phyloP scores from a whole-genome alignment of 331 rosid genomes.

The Ulmus americana region DNA sequence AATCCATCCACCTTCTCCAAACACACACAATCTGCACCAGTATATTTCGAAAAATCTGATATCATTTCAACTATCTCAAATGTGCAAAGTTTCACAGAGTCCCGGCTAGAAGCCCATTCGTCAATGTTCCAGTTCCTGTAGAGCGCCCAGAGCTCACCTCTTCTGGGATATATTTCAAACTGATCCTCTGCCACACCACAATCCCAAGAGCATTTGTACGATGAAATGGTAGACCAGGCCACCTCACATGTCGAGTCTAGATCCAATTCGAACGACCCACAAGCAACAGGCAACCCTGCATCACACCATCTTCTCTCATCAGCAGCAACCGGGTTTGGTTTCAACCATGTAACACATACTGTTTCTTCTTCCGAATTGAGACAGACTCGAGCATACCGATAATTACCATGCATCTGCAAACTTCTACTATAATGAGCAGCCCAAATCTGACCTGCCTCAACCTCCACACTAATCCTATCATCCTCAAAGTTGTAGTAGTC shows the following conservation, averaged over 20 bases:
- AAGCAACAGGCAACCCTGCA: slow-evolving; percentile 30
- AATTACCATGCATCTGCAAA: not conserved
- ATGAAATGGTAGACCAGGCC: not conserved
- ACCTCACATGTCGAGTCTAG: slow-evolving; percentile 1
- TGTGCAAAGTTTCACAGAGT: slow-evolving; percentile 1
- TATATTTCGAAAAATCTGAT: slow-evolving; percentile 23
- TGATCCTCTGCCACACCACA: slow-evolving; percentile 5
- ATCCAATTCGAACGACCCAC: slow-evolving; percentile 20
- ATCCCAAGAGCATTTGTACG: slow-evolving; percentile 20
- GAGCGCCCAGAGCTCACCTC: slow-evolving; percentile 31
- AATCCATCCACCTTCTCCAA: slow-evolving; percentile 23
- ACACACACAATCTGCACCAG: slow-evolving; percentile 10
- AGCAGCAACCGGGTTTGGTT: slow-evolving; percentile 13
- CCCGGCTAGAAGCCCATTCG: slow-evolving; percentile 15
- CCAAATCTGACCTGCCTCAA: slow-evolving; percentile 20
- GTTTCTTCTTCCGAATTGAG: not conserved
- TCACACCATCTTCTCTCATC: slow-evolving; percentile 28
- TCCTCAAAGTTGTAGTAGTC: slow-evolving; percentile 17
- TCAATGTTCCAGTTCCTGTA: slow-evolving; percentile 14
- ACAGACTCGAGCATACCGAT: slow-evolving; percentile 9
- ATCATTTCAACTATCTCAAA: slow-evolving; percentile 21
- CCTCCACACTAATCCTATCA: not conserved
- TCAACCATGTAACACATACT: slow-evolving; percentile 14
- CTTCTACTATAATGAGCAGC: slow-evolving; percentile 12
- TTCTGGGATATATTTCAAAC: slow-evolving; percentile 25